Conservation (phyloP, 306 rosid genomes). For the Castanea mollissima region DNA sequence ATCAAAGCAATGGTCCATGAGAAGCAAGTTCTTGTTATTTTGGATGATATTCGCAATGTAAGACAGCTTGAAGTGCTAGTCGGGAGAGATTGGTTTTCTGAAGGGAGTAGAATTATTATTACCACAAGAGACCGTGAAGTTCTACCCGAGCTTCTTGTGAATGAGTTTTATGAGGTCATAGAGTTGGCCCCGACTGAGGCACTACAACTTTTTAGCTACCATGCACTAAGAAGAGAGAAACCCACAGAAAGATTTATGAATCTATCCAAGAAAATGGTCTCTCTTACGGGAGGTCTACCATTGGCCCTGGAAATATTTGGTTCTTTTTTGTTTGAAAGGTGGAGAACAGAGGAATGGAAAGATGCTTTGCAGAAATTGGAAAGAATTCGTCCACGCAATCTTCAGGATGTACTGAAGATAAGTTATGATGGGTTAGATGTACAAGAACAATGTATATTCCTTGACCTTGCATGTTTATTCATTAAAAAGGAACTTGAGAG, state of each 20-base stretch:
- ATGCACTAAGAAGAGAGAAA: constrained; percentile 44
- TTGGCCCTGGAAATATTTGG: constrained; percentile 64
- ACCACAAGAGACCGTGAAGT: constrained; percentile 46
- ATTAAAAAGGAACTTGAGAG: constrained; percentile 38
- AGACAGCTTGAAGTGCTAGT: constrained; percentile 28
- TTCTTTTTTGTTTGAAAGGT: constrained; percentile 37
- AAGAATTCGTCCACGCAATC: constrained; percentile 22
- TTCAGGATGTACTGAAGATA: constrained; percentile 48
- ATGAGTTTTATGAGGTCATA: constrained; percentile 36
- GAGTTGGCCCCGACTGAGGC: constrained; percentile 31
- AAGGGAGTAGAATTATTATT: constrained; percentile 49
- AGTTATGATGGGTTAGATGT: constrained; percentile 51
- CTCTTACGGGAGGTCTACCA: constrained; percentile 49
- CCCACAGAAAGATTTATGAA: constrained; percentile 29
- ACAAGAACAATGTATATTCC: constrained; percentile 43
- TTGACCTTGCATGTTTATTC: constrained; percentile 58
- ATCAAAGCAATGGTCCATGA: constrained; percentile 17
- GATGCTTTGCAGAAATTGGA: constrained; percentile 40
- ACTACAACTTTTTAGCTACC: constrained; percentile 51
- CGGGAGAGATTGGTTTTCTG: constrained; percentile 37
- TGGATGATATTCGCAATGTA: constrained; percentile 49
- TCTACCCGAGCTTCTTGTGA: constrained; percentile 18
- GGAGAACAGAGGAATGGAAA: constrained; percentile 37
- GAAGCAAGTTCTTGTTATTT: constrained; percentile 42
- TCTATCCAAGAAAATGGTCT: constrained; percentile 37